phyloP scores from a whole-genome alignment of 331 rosid species.

The Rhamnella rubrinervis region DNA sequence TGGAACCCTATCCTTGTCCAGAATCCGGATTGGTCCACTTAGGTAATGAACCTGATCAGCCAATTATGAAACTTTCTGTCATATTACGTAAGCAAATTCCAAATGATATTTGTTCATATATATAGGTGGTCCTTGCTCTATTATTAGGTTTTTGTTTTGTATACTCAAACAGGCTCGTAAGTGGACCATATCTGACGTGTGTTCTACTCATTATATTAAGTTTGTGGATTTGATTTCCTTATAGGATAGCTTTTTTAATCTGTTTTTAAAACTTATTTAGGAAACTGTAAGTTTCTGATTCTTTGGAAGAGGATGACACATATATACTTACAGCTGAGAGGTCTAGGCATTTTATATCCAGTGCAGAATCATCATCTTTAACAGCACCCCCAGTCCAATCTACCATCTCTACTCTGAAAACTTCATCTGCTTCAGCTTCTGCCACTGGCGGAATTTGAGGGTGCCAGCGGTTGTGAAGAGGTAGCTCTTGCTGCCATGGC shows the following conservation, averaged over 20 bases:
- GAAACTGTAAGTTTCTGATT: not conserved
- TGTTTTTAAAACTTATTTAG: no score
- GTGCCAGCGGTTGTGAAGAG: slow-evolving; percentile 94
- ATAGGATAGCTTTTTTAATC: no score
- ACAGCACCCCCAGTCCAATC: slow-evolving; percentile 52
- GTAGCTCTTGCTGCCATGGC: slow-evolving; percentile 70
- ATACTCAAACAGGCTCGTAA: no score
- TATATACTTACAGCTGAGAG: slow-evolving; percentile 58
- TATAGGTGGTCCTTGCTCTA: no score
- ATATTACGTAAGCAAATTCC: no score
- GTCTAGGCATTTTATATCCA: slow-evolving; percentile 53
- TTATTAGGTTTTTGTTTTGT: no score
- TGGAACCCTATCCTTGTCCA: slow-evolving; percentile 59
- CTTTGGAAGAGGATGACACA: not conserved
- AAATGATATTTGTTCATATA: no score
- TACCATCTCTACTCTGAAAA: slow-evolving; percentile 46
- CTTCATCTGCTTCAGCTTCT: slow-evolving; percentile 40
- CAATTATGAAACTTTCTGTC: not conserved
- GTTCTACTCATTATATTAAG: no score
- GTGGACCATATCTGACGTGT: no score
- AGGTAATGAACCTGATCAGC: slow-evolving; percentile 61
- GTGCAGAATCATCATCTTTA: slow-evolving; percentile 62
- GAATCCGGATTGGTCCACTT: slow-evolving; percentile 74
- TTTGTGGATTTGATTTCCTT: no score
- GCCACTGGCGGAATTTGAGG: slow-evolving; percentile 50